Evolutionary conservation across 192 early-diverging fungal species (phyloP).

Genomic region (Helicostylum pulchrum): DNA sequence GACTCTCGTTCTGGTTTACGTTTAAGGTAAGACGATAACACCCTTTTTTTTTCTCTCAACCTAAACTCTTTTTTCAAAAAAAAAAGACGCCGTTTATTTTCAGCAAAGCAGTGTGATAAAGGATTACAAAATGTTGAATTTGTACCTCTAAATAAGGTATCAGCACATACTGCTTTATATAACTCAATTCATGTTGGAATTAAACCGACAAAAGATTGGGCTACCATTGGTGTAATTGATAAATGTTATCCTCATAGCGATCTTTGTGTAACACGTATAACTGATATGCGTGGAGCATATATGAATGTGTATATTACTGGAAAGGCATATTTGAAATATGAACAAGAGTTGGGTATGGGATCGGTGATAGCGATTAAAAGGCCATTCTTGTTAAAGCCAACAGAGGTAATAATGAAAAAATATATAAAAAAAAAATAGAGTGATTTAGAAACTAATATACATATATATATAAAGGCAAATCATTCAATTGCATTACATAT

Average conservation of each 20-base stretch:
- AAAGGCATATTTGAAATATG: slow-evolving; percentile 5
- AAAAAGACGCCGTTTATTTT: background rate
- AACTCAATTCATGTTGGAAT: slow-evolving; percentile 20
- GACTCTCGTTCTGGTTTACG: background rate
- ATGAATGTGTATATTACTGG: slow-evolving; percentile 19
- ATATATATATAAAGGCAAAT: background rate
- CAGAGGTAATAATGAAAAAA: slow-evolving; percentile 1
- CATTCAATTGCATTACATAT: slow-evolving; percentile 19
- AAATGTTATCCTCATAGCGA: background rate
- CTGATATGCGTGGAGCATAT: slow-evolving; percentile 12
- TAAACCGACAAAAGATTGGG: slow-evolving; percentile 15
- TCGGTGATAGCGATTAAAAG: slow-evolving; percentile 4
- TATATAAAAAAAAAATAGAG: background rate
- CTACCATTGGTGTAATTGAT: slow-evolving; percentile 18
- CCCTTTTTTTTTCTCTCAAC: background rate
- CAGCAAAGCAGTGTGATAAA: background rate
- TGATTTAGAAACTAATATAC: background rate
- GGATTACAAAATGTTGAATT: slow-evolving; percentile 2
- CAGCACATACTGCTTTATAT: background rate
- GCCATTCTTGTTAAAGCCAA: slow-evolving; percentile 12
- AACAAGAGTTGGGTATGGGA: slow-evolving; percentile 5
- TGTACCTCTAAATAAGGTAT: background rate
- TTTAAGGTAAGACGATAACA: background rate
- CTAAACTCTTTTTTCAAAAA: background rate
- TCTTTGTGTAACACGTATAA: slow-evolving; percentile 9